These are phyloP conservation scores for Colletotrichum godetiae DNA, from an alignment of 2,329 filamentous ascomycete genomes.

Conservation along the genomic window DNA sequence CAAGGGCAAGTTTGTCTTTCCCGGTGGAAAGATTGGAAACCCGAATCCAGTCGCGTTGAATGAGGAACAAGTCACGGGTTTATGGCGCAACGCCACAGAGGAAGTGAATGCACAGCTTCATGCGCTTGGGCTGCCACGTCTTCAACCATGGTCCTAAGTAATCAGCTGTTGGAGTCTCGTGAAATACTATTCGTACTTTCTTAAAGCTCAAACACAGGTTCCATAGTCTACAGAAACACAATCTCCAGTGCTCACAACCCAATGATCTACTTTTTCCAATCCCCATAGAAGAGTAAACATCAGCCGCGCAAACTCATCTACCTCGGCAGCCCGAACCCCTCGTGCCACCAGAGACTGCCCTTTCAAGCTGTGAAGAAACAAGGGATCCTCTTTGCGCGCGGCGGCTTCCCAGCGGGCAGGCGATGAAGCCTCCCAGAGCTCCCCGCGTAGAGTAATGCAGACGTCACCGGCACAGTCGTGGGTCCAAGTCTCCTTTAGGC, in stretches of 20 bases:
- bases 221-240: conserved; percentile 12
- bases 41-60: conserved; percentile 25
- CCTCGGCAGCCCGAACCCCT: conserved; percentile 19
- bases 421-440: conserved; percentile 24
- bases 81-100: conserved; percentile 33
- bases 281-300: conserved; percentile 30
- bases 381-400: conserved; percentile 11
- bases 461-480: conserved; percentile 21
- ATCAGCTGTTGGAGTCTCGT: neutral
- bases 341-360: conserved; percentile 15
- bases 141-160: neutral
- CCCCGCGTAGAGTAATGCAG: conserved; percentile 16
- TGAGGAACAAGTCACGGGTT: conserved; percentile 2
- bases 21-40: conserved; percentile 8
- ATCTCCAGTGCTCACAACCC: conserved; percentile 26
- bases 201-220: neutral
- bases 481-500: conserved; percentile 16
- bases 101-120: conserved; percentile 19
- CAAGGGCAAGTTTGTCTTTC: conserved; percentile 33
- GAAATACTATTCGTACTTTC: neutral
- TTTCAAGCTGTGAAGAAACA: conserved; percentile 20
- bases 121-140: neutral
- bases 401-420: conserved; percentile 22
- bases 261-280: conserved; percentile 31
- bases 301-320: conserved; percentile 31